phyloP scores from a whole-genome alignment of 2,329 filamentous ascomycete species.

The Daldinia sp. region DNA sequence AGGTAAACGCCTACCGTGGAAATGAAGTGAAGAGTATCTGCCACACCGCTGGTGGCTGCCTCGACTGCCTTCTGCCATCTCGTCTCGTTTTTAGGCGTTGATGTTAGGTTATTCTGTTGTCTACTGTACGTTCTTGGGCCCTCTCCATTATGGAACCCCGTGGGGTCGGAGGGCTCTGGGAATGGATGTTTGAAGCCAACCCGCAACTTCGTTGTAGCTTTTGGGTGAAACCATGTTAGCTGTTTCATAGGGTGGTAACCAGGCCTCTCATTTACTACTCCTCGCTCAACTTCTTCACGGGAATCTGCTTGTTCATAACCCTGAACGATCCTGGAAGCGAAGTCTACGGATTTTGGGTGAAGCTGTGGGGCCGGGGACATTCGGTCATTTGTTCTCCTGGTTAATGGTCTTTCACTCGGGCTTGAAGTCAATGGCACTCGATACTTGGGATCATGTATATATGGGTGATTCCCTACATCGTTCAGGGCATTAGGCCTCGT shows the following conservation, averaged over 20 bases:
- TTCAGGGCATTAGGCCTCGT: not conserved
- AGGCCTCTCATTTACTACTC: not conserved
- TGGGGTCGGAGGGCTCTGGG: not conserved
- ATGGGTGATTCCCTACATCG: not conserved
- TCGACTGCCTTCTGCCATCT: constrained; percentile 39
- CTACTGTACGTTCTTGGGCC: not conserved
- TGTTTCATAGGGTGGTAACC: not conserved
- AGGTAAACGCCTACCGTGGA: constrained; percentile 26
- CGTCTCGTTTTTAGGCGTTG: constrained; percentile 14
- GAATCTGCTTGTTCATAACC: constrained; percentile 8
- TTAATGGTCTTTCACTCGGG: constrained; percentile 4
- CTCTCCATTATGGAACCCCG: not conserved
- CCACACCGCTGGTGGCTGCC: constrained; percentile 29
- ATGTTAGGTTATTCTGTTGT: not conserved
- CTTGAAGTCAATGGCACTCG: constrained; percentile 19
- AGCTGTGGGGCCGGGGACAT: constrained; percentile 15
- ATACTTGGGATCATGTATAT: not conserved
- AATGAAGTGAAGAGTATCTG: constrained; percentile 36
- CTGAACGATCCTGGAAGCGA: constrained; percentile 25
- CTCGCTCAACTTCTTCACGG: not conserved
- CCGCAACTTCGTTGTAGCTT: not conserved
- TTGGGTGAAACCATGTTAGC: constrained; percentile 4
- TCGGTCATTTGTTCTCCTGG: not conserved
- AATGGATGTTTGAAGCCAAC: not conserved
- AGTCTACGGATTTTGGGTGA: constrained; percentile 29